phyloP scores from a whole-genome alignment of 768 basidiomycete species.

The Favolaschia claudopus region DNA sequence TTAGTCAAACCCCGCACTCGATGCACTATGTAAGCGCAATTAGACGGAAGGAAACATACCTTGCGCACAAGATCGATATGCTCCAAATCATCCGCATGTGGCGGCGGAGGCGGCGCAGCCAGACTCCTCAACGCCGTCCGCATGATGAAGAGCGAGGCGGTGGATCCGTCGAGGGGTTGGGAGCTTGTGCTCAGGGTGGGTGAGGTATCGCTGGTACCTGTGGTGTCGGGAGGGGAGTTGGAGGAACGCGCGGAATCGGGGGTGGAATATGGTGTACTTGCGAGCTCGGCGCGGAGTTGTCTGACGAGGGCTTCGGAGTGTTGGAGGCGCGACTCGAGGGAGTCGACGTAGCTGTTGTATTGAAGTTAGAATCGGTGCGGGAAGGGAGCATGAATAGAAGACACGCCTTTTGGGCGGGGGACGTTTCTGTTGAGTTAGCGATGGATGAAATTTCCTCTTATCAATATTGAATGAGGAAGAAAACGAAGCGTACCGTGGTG shows the following conservation, averaged over 20 bases:
- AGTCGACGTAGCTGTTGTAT: not conserved
- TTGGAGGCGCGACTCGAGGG: not conserved
- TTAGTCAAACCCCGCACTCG: too few species aligned
- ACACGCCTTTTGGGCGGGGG: not conserved
- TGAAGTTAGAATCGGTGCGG: too few species aligned
- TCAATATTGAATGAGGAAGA: not conserved
- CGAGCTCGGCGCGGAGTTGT: not conserved
- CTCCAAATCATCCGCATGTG: constrained; percentile 10
- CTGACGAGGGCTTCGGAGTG: not conserved
- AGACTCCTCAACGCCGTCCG: constrained; percentile 5
- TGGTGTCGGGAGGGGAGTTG: not conserved
- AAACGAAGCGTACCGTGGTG: not conserved
- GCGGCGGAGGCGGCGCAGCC: constrained; percentile 5
- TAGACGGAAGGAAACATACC: constrained; percentile 5
- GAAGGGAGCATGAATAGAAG: too few species aligned
- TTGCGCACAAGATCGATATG: constrained; percentile 9
- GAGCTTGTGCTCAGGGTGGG: not conserved
- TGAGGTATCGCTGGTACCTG: not conserved
- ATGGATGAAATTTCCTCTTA: not conserved
- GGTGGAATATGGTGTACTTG: not conserved
- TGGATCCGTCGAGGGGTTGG: not conserved
- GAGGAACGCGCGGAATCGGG: not conserved
- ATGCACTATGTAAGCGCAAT: too few species aligned
- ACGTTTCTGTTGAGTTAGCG: not conserved
- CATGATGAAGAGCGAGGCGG: constrained; percentile 3